Percentiles rank a stretch among this genome's conserved stretches.
phyloP scores from a whole-genome alignment of 2,329 filamentous ascomycete species.

The Knoxdaviesia capensis region DNA sequence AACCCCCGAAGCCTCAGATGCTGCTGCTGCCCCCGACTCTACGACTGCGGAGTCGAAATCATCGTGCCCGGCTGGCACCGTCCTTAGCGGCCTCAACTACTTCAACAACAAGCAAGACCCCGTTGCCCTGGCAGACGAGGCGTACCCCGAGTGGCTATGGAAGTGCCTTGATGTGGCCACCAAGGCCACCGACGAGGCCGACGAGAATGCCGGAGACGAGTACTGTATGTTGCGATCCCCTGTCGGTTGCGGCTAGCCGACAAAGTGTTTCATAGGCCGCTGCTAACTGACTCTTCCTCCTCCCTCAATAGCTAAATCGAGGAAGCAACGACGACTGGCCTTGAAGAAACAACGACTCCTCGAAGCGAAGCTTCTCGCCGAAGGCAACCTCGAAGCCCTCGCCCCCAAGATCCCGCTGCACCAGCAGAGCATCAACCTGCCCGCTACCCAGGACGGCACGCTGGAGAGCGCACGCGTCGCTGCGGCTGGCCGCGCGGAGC shows the following conservation, averaged over 20 bases:
- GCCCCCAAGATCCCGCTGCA: slow-evolving; percentile 53
- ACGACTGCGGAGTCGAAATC: slow-evolving; percentile 16
- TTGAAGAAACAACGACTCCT: slow-evolving; percentile 38
- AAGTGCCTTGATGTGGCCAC: slow-evolving; percentile 42
- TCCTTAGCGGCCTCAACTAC: slow-evolving; percentile 58
- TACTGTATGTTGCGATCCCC: slow-evolving; percentile 42
- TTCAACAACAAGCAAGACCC: slow-evolving; percentile 55
- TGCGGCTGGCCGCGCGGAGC: slow-evolving; percentile 32
- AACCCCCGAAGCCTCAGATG: slow-evolving; percentile 8
- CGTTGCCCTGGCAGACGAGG: slow-evolving; percentile 50
- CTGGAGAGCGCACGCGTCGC: slow-evolving; percentile 25
- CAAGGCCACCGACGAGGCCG: slow-evolving; percentile 26
- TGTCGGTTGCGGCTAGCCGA: too few species aligned
- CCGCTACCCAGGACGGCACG: slow-evolving; percentile 22
- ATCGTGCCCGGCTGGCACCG: slow-evolving; percentile 45
- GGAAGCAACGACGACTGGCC: slow-evolving; percentile 56
- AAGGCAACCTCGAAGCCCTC: slow-evolving; percentile 45
- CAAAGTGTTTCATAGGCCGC: too few species aligned
- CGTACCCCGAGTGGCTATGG: slow-evolving; percentile 73
- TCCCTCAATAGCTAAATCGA: slow-evolving; percentile 48
- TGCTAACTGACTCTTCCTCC: neutral
- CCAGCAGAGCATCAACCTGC: slow-evolving; percentile 60
- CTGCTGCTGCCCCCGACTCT: neutral
- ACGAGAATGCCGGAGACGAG: slow-evolving; percentile 44
- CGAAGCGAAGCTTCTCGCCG: slow-evolving; percentile 39